A percentile compares a stretch with the other conserved stretches of the same genome.
phyloP scores from a whole-genome alignment of 2,329 filamentous ascomycete genomes.

The Lachnum nothofagi region DNA sequence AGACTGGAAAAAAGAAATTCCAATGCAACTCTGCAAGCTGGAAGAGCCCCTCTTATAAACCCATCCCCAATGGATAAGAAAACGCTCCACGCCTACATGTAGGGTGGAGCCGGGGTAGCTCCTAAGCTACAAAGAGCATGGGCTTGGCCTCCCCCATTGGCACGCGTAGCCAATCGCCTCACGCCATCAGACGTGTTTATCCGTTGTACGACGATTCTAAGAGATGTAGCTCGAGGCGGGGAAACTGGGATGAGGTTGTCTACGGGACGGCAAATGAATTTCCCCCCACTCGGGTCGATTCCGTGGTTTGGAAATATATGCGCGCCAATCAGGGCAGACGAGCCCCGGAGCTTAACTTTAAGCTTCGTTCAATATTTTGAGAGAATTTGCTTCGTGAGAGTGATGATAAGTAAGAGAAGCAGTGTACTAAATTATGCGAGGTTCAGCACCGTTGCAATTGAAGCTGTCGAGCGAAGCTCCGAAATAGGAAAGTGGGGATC shows the following conservation, averaged over 20 bases:
- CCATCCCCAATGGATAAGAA: not conserved
- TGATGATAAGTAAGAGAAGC: too few relatives aligned
- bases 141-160: constrained; percentile 5
- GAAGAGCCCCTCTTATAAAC: not conserved
- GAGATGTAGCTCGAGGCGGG: constrained; percentile 4
- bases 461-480: too few relatives aligned
- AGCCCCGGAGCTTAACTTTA: not conserved
- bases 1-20: not conserved
- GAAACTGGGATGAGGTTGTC: constrained; percentile 4
- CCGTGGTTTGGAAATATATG: constrained; percentile 11
- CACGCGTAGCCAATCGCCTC: not conserved
- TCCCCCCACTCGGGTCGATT: not conserved
- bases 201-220: not conserved
- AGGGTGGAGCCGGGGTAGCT: constrained; percentile 1
- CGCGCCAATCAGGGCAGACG: constrained; percentile 18
- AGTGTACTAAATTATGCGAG: too few relatives aligned
- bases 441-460: too few relatives aligned
- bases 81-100: not conserved
- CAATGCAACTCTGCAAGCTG: not conserved
- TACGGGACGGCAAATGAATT: not conserved
- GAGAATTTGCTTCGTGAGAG: too few relatives aligned
- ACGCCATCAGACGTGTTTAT: not conserved
- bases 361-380: too few relatives aligned
- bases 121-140: not conserved
- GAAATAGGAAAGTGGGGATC: not conserved